phyloP scores from a whole-genome alignment of 192 early-diverging fungal species.

The Entrophospora sp. region DNA sequence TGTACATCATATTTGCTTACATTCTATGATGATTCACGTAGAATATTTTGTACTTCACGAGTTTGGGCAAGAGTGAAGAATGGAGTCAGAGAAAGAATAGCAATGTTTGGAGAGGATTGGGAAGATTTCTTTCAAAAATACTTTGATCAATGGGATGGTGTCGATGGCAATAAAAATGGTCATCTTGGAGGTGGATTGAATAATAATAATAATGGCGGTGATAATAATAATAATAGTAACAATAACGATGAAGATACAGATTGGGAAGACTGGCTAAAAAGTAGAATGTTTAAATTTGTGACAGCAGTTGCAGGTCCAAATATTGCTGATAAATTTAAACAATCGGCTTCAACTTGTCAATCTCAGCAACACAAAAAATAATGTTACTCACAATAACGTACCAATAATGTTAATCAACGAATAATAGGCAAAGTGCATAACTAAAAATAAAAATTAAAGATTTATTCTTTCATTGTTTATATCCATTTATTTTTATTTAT shows the following conservation, averaged over 20 bases:
- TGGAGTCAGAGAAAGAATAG: not conserved
- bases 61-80: slow-evolving; percentile 7
- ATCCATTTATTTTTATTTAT: too few relatives aligned
- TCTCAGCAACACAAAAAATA: too few relatives aligned
- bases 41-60: slow-evolving; percentile 2
- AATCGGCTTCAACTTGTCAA: not conserved
- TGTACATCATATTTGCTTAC: slow-evolving; percentile 16
- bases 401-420: too few relatives aligned
- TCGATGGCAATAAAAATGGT: not conserved
- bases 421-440: too few relatives aligned
- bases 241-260: not conserved
- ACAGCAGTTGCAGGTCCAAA: slow-evolving; percentile 11
- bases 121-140: slow-evolving; percentile 16
- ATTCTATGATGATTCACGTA: slow-evolving; percentile 13
- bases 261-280: slow-evolving; percentile 14
- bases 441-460: too few relatives aligned
- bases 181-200: not conserved
- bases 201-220: not conserved
- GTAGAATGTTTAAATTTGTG: slow-evolving; percentile 7
- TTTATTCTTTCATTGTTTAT: too few relatives aligned
- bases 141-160: slow-evolving; percentile 11
- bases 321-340: not conserved
- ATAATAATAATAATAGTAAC: not conserved
- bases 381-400: too few relatives aligned
- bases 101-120: slow-evolving; percentile 20